Evolutionary conservation across 202 grass and related monocot species (phyloP), one percentile per base, ranked within the genome.

Genomic region (Panicum hallii): DNA sequence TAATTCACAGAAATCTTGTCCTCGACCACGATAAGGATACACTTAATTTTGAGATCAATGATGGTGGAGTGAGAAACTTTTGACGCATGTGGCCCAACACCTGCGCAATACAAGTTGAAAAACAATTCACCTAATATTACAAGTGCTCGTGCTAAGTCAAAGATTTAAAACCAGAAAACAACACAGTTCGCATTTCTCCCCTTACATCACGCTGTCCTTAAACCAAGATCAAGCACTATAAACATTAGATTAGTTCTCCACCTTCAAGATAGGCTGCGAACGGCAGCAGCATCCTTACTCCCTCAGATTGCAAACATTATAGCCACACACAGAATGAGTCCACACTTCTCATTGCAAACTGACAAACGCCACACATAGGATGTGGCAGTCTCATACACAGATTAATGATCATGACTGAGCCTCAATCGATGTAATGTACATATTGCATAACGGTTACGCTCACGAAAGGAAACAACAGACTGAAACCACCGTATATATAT

Each of bases 401-500:
- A 74, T 82, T 84, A 23, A 41, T 81, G 71, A 67, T 26, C 23
- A 62, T 10, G 7, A 7, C 55, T 47, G 45, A 0, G 23, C 49
- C 66, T 45, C 23, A 30, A 57, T 58, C 30, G 1, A 61, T 79
- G 62, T 58, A 80, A 56, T 63, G 17, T 67, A 73, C 78, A 72
- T 65, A 42, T 14, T 49, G 70, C 63, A 55, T 62, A 82, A 54
- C 44, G 7, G 74, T 82, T 72, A 10, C 72, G 68, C 44, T 82
- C 75, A 28, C 11, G 26, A 66, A 71, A 73, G 56, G 2, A 45
- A 47, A 67, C 28, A 41, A n/a, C 44, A 82, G 34, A 48, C 5
- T 10, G 49, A 75, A 80, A 58, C 36, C 75, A 67, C 12, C 43
- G 34, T 32, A 26, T 45, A 61, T 32, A 50, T 49, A 30, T 44